Percentiles rank a stretch among this genome's conserved stretches.
Evolutionary conservation across 2,329 filamentous ascomycete species (phyloP).

Genomic region (Pseudogymnoascus sp.): DNA sequence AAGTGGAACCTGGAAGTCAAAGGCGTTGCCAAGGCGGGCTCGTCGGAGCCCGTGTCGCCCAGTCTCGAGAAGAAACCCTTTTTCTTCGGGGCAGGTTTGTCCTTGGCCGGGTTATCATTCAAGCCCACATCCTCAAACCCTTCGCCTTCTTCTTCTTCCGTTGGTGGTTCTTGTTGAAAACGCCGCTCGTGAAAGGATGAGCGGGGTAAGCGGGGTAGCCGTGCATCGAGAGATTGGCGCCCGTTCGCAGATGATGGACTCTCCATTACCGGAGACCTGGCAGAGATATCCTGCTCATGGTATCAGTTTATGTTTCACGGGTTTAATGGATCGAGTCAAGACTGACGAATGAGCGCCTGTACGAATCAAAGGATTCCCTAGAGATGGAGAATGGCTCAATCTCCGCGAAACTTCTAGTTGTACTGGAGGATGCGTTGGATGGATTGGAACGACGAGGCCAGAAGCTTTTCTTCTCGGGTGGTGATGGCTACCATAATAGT

Average conservation of each 20-base stretch:
- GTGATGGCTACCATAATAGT: slow-evolving; percentile 60
- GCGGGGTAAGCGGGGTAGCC: slow-evolving; percentile 54
- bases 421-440: slow-evolving; percentile 48
- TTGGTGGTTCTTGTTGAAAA: slow-evolving; percentile 54
- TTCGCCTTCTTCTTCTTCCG: slow-evolving; percentile 72
- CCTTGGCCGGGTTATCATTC: slow-evolving; percentile 63
- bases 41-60: slow-evolving; percentile 47
- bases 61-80: slow-evolving; percentile 80
- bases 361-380: slow-evolving; percentile 93
- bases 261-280: slow-evolving; percentile 65
- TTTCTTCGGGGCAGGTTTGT: slow-evolving; percentile 44
- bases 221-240: slow-evolving; percentile 72
- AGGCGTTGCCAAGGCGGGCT: slow-evolving; percentile 30
- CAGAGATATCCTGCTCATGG: slow-evolving; percentile 72
- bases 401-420: slow-evolving; percentile 57
- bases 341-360: slow-evolving; percentile 87
- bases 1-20: slow-evolving; percentile 56
- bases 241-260: slow-evolving; percentile 48
- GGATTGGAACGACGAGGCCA: slow-evolving; percentile 54
- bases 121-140: slow-evolving; percentile 86
- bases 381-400: slow-evolving; percentile 94
- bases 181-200: slow-evolving; percentile 51
- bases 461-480: slow-evolving; percentile 72
- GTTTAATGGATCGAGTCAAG: slow-evolving; percentile 11
- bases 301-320: slow-evolving; percentile 11